A percentile compares a stretch with the other conserved stretches of the same genome.
phyloP scores from a whole-genome alignment of 192 early-diverging fungal species.

The Umbelopsis sp. region DNA sequence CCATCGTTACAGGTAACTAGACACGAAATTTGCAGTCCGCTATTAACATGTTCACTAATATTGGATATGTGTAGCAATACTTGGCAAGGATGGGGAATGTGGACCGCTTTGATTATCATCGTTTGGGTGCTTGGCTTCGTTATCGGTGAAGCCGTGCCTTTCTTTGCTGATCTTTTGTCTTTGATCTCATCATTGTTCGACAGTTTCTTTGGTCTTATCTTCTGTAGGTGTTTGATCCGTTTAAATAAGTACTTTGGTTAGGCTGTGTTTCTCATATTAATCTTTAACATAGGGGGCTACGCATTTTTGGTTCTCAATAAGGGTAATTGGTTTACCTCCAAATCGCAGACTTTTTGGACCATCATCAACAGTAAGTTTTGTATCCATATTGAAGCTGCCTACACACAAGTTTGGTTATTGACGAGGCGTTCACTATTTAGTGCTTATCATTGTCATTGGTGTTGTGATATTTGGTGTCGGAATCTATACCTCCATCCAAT shows the following conservation, averaged over 20 bases:
- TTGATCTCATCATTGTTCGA: constrained; percentile 15
- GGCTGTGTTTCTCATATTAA: background rate
- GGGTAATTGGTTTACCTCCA: background rate
- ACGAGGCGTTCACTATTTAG: background rate
- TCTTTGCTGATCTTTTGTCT: constrained; percentile 19
- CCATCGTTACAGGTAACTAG: constrained; percentile 3
- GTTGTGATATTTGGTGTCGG: constrained; percentile 5
- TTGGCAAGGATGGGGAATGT: constrained; percentile 18
- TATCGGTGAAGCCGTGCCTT: constrained; percentile 8
- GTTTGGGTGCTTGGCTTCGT: constrained; percentile 5
- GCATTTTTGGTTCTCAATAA: constrained; percentile 10
- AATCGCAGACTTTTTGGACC: background rate
- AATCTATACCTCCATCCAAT: constrained; percentile 8
- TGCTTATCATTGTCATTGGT: constrained; percentile 2
- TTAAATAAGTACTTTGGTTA: background rate
- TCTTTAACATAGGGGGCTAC: background rate
- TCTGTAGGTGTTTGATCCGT: background rate
- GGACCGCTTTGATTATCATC: constrained; percentile 6
- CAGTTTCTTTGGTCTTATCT: constrained; percentile 16
- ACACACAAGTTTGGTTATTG: background rate
- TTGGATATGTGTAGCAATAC: background rate
- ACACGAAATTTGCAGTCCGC: background rate
- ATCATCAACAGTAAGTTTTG: background rate
- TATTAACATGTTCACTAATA: background rate
- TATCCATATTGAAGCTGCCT: background rate